Percentiles rank a stretch among this genome's conserved stretches.
These are phyloP conservation scores for Eucalyptus melliodora DNA, from an alignment of 345 rosid species.

Conservation along the genomic window DNA sequence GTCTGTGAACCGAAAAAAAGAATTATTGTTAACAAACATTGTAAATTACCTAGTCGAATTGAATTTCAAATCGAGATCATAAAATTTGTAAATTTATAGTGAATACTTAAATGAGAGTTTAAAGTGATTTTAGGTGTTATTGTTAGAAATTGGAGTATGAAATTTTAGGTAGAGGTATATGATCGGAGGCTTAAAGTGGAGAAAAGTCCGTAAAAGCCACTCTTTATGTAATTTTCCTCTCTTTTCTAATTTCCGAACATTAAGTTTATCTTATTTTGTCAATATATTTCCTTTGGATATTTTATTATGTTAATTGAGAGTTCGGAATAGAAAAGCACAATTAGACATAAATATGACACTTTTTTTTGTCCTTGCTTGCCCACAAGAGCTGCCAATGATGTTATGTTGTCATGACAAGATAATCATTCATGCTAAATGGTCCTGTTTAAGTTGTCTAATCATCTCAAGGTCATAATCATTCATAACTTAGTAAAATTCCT, in stretches of 20 bases:
- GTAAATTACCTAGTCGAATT: background rate
- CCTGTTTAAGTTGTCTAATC: background rate
- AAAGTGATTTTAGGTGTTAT: background rate
- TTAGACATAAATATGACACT: background rate
- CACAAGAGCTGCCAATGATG: background rate
- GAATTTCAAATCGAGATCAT: background rate
- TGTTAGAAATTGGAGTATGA: background rate
- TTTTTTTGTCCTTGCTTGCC: background rate
- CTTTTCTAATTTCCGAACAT: background rate
- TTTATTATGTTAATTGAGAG: background rate
- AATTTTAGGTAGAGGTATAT: background rate
- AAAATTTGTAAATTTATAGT: background rate
- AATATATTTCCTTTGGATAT: background rate
- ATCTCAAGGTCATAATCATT: background rate
- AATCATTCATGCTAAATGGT: background rate
- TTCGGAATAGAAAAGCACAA: background rate
- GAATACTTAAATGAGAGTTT: too few species aligned
- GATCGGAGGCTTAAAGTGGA: background rate
- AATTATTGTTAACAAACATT: background rate
- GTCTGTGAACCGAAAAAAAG: background rate
- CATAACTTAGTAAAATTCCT: background rate
- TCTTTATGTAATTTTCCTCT: background rate
- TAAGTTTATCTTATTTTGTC: background rate
- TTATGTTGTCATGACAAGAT: background rate
- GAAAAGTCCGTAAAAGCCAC: background rate